Base-by-base conservation (phyloP, 1,284 basidiomycete species). In the Tetrapyrgos nigripes region DNA sequence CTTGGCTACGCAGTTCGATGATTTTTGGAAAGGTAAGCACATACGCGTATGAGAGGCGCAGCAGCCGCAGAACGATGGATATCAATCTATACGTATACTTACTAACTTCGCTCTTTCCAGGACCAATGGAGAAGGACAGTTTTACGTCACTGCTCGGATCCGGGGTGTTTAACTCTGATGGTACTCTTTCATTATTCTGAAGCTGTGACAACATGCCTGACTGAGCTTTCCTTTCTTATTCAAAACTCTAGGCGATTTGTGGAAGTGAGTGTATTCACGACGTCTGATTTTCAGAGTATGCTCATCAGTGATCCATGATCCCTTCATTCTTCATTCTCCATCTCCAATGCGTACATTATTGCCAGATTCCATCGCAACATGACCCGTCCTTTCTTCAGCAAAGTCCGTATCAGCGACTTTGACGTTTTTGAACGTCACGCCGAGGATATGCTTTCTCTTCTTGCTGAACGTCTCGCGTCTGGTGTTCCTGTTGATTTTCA, bases 261-360 rank as follows among this genome's bases (percentile, higher is more conserved):
- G 75, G 75, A 76, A 74, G 76, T 76, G 61, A 54, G 71, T 14
- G 10, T n/a, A 31, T 19, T 8, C 27, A 3, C 23, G 35, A n/a
- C n/a, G n/a, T n/a, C 26, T 26, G 17, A 51, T 50, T 26, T 24
- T 44, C 9, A 43, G 27, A 3, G 21, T 58, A 8, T 9, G 5
- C 17, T 11, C 45, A 47, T 14, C 10, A 0, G n/a, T 83, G 77
- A 58, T 80, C 81, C 64, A 81, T 76, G 85, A 56, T 84, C 0
- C 71, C 79, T 53, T 70, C 83, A 3, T 68, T n/a, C n/a, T n/a
- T n/a, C n/a, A n/a, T n/a, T 47, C 19, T 45, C 28, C 17, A 14
- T 19, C 9, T 45, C 9, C 14, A 5, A n/a, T 13, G 14, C 21
- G 27, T 23, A 51, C 55, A 24, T 56, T n/a, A n/a, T n/a, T n/a